Conservation (phyloP, 371 early-diverging fungal genomes). For the Thermomucor indicae-seudaticae region DNA sequence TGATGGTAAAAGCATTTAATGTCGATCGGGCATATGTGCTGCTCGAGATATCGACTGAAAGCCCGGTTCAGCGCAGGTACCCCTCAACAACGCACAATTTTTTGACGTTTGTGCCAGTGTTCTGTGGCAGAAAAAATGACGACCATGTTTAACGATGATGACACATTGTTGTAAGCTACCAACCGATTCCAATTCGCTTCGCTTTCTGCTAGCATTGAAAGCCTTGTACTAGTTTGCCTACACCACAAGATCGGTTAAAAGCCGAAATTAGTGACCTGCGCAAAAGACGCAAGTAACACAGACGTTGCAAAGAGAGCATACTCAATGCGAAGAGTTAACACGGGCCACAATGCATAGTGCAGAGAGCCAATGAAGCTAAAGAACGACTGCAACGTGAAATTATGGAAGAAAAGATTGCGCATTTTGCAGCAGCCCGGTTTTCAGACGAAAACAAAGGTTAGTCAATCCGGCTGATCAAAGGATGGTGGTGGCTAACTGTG, state of each 20-base stretch:
- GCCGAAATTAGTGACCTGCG: conserved; percentile 11
- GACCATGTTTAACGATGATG: background rate
- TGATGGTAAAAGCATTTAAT: too few relatives aligned
- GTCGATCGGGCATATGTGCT: too few relatives aligned
- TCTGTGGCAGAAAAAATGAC: background rate
- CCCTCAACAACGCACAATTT: too few relatives aligned
- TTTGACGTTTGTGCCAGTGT: background rate
- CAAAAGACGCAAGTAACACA: conserved; percentile 10
- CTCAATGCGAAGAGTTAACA: background rate
- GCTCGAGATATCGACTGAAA: too few relatives aligned
- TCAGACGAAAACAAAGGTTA: conserved; percentile 19
- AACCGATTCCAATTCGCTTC: background rate
- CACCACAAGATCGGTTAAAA: conserved; percentile 10
- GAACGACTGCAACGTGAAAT: conserved; percentile 17
- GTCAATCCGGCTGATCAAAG: background rate
- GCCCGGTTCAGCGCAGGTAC: too few relatives aligned
- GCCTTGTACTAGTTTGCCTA: conserved; percentile 9
- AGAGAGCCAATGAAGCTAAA: conserved; percentile 16
- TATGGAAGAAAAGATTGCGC: conserved; percentile 29
- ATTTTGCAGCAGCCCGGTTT: conserved; percentile 16
- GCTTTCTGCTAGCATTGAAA: background rate
- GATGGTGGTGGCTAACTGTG: too few relatives aligned
- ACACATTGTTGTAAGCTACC: background rate
- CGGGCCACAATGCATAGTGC: conserved; percentile 10
- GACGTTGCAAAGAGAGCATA: background rate